Evolutionary conservation across 1,284 basidiomycete genomes (phyloP).

Genomic region (Cryptococcus maquisensis): DNA sequence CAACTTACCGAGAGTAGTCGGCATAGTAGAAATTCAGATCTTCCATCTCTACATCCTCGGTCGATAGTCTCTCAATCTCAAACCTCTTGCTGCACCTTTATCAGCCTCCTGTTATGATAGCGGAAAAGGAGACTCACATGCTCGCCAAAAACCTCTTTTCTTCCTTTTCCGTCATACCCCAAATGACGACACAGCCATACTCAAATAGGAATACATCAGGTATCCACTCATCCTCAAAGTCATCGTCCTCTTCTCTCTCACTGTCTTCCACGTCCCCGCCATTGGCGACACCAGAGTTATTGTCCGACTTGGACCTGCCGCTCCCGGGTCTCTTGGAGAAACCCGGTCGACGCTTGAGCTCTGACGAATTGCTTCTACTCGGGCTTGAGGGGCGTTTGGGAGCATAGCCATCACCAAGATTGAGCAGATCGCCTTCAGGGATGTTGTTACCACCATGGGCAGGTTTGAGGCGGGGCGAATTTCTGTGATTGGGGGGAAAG

Average conservation of each 20-base stretch:
- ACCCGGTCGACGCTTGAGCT: slow-evolving; percentile 37
- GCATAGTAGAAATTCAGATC: slow-evolving; percentile 96
- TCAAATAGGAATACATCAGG: slow-evolving; percentile 88
- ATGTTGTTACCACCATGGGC: slow-evolving; percentile 20
- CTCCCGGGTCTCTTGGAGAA: slow-evolving; percentile 46
- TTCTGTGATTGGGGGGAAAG: slow-evolving; percentile 11
- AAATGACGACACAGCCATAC: slow-evolving; percentile 86
- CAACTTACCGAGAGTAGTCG: slow-evolving; percentile 79
- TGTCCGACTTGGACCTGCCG: slow-evolving; percentile 51
- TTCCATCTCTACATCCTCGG: slow-evolving; percentile 87
- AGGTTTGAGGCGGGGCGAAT: slow-evolving; percentile 37
- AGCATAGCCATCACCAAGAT: slow-evolving; percentile 26
- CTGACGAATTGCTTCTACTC: slow-evolving; percentile 3
- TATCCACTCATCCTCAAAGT: slow-evolving; percentile 57
- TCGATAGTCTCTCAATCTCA: slow-evolving; percentile 80
- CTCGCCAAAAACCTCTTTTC: slow-evolving; percentile 84
- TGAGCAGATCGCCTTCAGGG: slow-evolving; percentile 44
- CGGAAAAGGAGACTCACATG: slow-evolving; percentile 58
- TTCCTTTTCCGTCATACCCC: slow-evolving; percentile 92
- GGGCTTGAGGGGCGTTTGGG: slow-evolving; percentile 10
- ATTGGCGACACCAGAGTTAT: slow-evolving; percentile 50
- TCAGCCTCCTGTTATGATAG: background rate
- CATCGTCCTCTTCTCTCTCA: slow-evolving; percentile 50
- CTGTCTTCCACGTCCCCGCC: slow-evolving; percentile 24
- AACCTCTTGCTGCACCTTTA: slow-evolving; percentile 68